phyloP scores from a whole-genome alignment of 176 grass and related monocot genomes.

The Poa pratensis region DNA sequence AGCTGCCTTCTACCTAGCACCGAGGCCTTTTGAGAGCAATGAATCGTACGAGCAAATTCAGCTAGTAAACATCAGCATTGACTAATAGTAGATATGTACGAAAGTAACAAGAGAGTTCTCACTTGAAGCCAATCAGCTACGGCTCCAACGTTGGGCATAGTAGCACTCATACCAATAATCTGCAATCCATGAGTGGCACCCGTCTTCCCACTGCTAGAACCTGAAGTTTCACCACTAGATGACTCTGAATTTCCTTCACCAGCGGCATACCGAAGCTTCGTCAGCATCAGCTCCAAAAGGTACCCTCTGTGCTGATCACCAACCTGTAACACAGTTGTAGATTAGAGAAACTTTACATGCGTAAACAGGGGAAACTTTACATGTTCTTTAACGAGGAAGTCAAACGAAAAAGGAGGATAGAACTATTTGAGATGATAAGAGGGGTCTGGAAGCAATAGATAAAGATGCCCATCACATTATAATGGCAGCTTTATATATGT shows the following conservation, averaged over 20 bases:
- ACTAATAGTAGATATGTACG: conserved; percentile 25
- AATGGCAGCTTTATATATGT: conserved; percentile 3
- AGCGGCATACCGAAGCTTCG: conserved; percentile 90
- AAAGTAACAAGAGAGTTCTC: conserved; percentile 37
- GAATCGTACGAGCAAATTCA: background rate
- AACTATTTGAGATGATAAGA: conserved; percentile 27
- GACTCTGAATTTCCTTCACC: conserved; percentile 80
- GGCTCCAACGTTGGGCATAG: conserved; percentile 92
- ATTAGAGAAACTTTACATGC: conserved; percentile 38
- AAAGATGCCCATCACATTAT: background rate
- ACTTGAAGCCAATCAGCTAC: conserved; percentile 98
- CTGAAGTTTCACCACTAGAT: conserved; percentile 68
- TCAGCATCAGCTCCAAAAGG: conserved; percentile 89
- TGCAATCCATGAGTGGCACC: conserved; percentile 75
- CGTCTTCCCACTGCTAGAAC: conserved; percentile 74
- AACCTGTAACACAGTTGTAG: conserved; percentile 59
- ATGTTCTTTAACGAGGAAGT: conserved; percentile 7
- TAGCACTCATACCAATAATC: conserved; percentile 98
- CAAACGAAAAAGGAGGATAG: conserved; percentile 27
- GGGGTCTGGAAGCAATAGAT: background rate
- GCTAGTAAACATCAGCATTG: background rate
- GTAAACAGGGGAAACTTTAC: conserved; percentile 1
- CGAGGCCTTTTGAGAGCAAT: background rate
- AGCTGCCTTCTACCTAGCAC: background rate
- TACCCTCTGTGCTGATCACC: conserved; percentile 94